Conservation (phyloP, 2,329 filamentous ascomycete genomes). For the Fusarium liriodendri region DNA sequence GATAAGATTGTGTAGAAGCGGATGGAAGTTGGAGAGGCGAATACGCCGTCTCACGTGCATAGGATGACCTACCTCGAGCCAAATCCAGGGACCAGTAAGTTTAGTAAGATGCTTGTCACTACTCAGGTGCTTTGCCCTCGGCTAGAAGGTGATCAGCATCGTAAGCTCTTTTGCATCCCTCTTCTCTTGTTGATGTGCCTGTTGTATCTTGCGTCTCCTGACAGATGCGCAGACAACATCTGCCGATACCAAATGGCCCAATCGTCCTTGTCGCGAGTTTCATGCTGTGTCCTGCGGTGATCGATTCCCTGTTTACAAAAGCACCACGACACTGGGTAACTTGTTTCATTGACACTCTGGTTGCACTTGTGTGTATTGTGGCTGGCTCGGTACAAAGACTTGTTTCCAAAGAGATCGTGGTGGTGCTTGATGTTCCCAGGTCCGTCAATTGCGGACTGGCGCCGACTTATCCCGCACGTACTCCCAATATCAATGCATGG, state of each 20-base stretch:
- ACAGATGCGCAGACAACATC: slow-evolving; percentile 10
- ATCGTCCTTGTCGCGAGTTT: slow-evolving; percentile 9
- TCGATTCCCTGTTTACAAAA: slow-evolving; percentile 9
- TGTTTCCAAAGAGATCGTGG: neutral
- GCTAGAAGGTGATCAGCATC: neutral
- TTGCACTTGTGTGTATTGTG: neutral
- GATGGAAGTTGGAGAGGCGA: slow-evolving; percentile 1
- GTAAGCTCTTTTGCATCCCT: neutral
- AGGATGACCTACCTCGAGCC: neutral
- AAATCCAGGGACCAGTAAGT: slow-evolving; percentile 6
- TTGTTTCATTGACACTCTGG: slow-evolving; percentile 7
- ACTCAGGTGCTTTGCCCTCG: slow-evolving; percentile 3
- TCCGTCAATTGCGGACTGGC: neutral
- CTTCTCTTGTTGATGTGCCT: slow-evolving; percentile 6
- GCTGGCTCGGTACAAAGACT: neutral
- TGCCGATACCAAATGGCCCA: neutral
- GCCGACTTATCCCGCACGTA: neutral
- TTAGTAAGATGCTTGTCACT: slow-evolving; percentile 9
- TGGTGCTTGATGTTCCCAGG: neutral
- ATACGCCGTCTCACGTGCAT: slow-evolving; percentile 8
- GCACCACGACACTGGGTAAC: neutral
- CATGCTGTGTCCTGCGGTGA: slow-evolving; percentile 7
- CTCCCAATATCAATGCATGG: neutral
- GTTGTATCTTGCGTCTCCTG: slow-evolving; percentile 21
- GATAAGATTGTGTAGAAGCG: slow-evolving; percentile 13